Base-by-base conservation (phyloP, 2,329 filamentous ascomycete genomes). In the Chaetomiaceae sp. region DNA sequence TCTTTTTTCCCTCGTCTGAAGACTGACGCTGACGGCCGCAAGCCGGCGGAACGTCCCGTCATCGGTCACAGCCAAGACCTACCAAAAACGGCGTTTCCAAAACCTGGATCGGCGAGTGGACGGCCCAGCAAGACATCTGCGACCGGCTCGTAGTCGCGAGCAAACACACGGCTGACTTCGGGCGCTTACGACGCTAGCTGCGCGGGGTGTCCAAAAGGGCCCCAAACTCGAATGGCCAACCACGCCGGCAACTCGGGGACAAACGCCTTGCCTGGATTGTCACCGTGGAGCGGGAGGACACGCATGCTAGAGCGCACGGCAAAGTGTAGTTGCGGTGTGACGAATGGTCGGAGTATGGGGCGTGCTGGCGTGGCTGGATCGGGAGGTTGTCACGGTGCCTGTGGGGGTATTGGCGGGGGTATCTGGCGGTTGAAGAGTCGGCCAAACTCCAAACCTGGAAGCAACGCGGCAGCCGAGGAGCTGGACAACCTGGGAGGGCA, bases 181-280 rank as follows among this genome's bases (percentile, higher is more conserved):
- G 69, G 66, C 27, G 60, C 60, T 14, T 47, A 37, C 19, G 31
- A 68, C 9, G 20, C 22, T 12, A 11, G 19, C 19, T 33, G 34
- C 19, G 27, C 29, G 6, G 19, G 42, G 12, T n/a, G 42, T 45
- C 19, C 29, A 22, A 23, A 45, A 45, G 19, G 42, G 29, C 29
- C n/a, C n/a, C n/a, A n/a, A n/a, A n/a, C n/a, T n/a, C 42, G 34
- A 8, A 65, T 64, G 3, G 59, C 67, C 43, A 79, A 79, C 64
- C 69, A 64, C 31, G 55, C 56, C 8, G 77, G 77, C 9, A 80
- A 79, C 61, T 63, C 68, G 54, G 67, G 65, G 15, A n/a, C n/a
- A n/a, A n/a, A 83, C 83, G 0, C 86, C 85, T n/a, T 0, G 85
- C 85, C 4, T 89, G 85, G 85, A 69, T 86, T 15, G 83, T 86